Base-by-base conservation (phyloP, 441 rosid species). In the Euphorbia corollata region DNA sequence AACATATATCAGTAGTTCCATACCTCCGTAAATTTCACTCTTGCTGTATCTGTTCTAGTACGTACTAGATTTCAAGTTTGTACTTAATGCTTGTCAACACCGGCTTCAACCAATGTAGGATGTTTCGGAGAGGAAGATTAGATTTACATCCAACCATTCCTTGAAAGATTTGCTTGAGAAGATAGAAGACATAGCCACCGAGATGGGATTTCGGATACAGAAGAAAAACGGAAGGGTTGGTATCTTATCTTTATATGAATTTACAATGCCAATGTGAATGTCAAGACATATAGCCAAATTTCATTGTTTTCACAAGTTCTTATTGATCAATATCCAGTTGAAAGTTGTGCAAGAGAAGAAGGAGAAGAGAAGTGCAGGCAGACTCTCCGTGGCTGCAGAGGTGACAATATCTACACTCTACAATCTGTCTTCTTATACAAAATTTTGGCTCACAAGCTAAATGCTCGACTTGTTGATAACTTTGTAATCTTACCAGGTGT, bases 181-280 rank as follows among this genome's bases (percentile, higher is more conserved):
- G 82, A 91, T 94, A 16, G 94, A 91, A 69, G 78, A 77, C 68
- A 80, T 73, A 1, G 97, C 74, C 8, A 87, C 78, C 5, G 85
- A 85, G 72, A 94, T 94, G 99, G 97, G 99, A 73, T 94, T 79
- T 73, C 88, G 79, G 67, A 97, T 89, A 63, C 94, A 80, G 64
- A 94, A 86, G 84, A 94, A 79, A 81, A 84, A 91, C 67, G 93
- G 91, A 22, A 83, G 53, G 86, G 97, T 93, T 60, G 72, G 85
- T 73, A 54, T 5, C 60, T 20, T 27, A 23, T 76, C 15, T 22
- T 8, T 39, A n/a, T 18, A 19, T 43, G 23, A 45, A n/a, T n/a
- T n/a, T n/a, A n/a, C n/a, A n/a, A 4, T 27, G 32, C 32, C 4
- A 27, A 27, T 27, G 32, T 4, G 4, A 27, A 27, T 27, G 32